These are phyloP conservation scores for Hymenotorrendiella dingleyae DNA, from an alignment of 2,329 filamentous ascomycete species.

Conservation along the genomic window DNA sequence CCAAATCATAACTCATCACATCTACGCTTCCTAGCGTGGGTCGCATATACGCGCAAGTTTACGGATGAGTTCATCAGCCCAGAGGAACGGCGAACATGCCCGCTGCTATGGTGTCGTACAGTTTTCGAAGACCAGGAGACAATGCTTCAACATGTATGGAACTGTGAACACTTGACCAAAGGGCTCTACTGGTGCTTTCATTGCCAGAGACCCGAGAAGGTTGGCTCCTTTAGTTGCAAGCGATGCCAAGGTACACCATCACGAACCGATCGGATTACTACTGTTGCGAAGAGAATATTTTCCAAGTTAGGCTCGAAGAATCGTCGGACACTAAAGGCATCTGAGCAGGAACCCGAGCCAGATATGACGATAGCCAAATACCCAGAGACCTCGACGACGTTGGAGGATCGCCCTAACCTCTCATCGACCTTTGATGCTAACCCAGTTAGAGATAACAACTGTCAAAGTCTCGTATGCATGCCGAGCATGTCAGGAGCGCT, in stretches of 20 bases:
- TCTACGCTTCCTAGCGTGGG: conserved; percentile 25
- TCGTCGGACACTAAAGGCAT: conserved; percentile 10
- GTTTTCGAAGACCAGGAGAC: conserved; percentile 21
- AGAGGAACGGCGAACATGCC: conserved; percentile 23
- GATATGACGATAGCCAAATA: conserved; percentile 10
- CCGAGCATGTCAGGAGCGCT: conserved; percentile 3
- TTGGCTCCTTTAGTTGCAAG: conserved; percentile 23
- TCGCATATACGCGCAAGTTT: conserved; percentile 25
- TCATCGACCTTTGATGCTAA: conserved; percentile 8
- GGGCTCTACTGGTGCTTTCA: conserved; percentile 27
- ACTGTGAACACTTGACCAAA: conserved; percentile 23
- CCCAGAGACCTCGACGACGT: conserved; percentile 4
- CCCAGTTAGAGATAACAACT: conserved; percentile 6
- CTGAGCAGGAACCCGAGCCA: conserved; percentile 5
- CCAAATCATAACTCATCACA: conserved; percentile 26
- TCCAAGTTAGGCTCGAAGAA: conserved; percentile 21
- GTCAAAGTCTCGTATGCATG: not conserved
- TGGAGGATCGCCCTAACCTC: conserved; percentile 4
- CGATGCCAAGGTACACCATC: conserved; percentile 22
- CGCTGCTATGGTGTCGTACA: conserved; percentile 22
- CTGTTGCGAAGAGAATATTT: conserved; percentile 26
- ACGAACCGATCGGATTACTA: conserved; percentile 20
- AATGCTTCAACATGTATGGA: conserved; percentile 26
- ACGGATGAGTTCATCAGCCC: conserved; percentile 22
- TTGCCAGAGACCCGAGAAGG: conserved; percentile 22